Percentiles rank a stretch among this genome's conserved stretches.
phyloP scores from a whole-genome alignment of 225 moss, liverwort and hornwort species.

The Ulota crispa region DNA sequence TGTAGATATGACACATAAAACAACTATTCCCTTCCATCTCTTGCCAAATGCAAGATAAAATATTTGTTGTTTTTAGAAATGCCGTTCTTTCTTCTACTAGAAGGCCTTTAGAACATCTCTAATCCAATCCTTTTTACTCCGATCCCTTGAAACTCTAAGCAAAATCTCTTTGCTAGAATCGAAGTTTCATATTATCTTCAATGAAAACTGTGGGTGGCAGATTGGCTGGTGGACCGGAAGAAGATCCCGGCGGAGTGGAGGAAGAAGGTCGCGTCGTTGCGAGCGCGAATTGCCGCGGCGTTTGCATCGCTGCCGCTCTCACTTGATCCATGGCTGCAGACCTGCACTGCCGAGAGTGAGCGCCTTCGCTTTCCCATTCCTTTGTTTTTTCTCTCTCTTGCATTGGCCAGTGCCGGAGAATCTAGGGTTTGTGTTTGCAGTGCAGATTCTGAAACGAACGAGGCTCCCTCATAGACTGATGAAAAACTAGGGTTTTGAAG shows the following conservation, averaged over 20 bases:
- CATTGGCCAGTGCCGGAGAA: not conserved
- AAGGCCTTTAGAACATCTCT: too few species aligned
- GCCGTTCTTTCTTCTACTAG: too few species aligned
- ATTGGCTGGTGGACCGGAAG: conserved; percentile 95
- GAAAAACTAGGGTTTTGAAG: conserved; percentile 22
- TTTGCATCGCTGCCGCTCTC: conserved; percentile 60
- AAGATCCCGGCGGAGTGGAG: conserved; percentile 85
- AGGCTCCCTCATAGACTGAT: not conserved
- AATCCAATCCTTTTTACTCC: too few species aligned
- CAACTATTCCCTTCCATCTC: too few species aligned
- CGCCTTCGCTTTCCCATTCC: not conserved
- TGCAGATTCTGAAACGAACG: not conserved
- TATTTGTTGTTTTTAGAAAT: too few species aligned
- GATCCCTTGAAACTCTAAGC: too few species aligned
- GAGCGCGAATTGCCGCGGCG: conserved; percentile 56
- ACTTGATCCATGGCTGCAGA: conserved; percentile 64
- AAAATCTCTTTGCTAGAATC: too few species aligned
- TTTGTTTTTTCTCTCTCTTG: not conserved
- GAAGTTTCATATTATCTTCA: too few species aligned
- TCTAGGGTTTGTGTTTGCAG: not conserved
- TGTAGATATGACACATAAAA: too few species aligned
- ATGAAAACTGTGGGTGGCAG: conserved; percentile 39
- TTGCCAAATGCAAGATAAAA: too few species aligned
- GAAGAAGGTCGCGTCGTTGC: conserved; percentile 81
- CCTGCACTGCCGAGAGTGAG: conserved; percentile 68